Evolutionary conservation across 768 basidiomycete species (phyloP).

Genomic region (Mycena amicta): DNA sequence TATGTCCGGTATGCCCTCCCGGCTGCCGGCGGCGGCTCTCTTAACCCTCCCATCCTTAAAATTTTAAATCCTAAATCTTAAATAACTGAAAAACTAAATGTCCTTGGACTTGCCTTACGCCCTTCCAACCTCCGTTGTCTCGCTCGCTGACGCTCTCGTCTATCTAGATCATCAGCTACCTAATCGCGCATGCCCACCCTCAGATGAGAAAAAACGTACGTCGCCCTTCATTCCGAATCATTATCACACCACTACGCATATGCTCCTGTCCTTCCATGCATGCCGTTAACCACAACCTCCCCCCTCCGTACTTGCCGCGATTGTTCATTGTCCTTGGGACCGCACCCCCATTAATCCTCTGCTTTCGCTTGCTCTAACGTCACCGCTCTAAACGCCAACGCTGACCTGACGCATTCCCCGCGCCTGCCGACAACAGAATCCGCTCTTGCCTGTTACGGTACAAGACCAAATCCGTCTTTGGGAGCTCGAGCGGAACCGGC

Average conservation of each 20-base stretch:
- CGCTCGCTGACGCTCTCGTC: constrained; percentile 1
- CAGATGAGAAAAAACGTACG: constrained; percentile 95
- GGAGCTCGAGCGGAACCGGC: constrained; percentile 93
- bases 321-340: constrained; percentile 18
- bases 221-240: constrained; percentile 11
- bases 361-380: too few relatives aligned
- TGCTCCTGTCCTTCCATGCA: background rate
- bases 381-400: background rate
- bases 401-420: background rate
- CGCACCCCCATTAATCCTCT: constrained; percentile 1
- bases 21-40: background rate
- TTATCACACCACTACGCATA: constrained; percentile 1
- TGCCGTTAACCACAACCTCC: background rate
- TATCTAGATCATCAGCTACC: constrained; percentile 89
- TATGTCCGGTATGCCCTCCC: background rate
- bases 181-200: constrained; percentile 92
- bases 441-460: constrained; percentile 92
- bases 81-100: constrained; percentile 7
- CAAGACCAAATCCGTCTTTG: constrained; percentile 97
- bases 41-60: background rate
- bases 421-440: constrained; percentile 57
- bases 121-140: too few relatives aligned
- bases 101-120: too few relatives aligned
- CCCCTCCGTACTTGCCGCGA: constrained; percentile 26
- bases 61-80: background rate